Evolutionary conservation across 306 rosid species (phyloP).

Genomic region (Lithocarpus polystachyus): DNA sequence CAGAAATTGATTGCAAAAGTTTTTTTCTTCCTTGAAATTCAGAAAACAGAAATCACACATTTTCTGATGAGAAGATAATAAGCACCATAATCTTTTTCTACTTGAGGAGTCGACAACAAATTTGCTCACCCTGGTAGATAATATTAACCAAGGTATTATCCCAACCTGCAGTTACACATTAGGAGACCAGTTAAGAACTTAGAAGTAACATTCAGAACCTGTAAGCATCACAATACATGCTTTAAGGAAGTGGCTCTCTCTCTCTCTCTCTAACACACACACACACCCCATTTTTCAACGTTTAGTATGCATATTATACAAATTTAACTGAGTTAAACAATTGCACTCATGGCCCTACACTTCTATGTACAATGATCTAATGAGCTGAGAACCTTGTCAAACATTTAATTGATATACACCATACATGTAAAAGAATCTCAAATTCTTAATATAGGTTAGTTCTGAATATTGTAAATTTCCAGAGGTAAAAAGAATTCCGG

Average conservation of each 20-base stretch:
- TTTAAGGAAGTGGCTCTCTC: no score
- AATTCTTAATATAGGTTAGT: neutral
- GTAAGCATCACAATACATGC: neutral
- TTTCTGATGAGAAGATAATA: conserved; percentile 12
- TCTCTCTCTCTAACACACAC: no score
- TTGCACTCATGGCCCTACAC: neutral
- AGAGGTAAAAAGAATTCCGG: neutral
- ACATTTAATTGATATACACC: neutral
- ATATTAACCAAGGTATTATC: conserved; percentile 79
- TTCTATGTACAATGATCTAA: neutral
- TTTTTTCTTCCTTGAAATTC: neutral
- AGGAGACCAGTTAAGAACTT: neutral
- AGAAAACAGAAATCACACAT: conserved; percentile 1
- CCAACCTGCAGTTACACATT: conserved; percentile 66
- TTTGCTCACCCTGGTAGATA: conserved; percentile 74
- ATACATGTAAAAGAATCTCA: neutral
- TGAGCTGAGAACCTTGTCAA: neutral
- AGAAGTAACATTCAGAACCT: neutral
- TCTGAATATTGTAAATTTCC: neutral
- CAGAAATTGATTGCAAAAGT: neutral
- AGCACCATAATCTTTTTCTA: conserved; percentile 30
- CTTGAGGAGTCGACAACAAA: conserved; percentile 44
- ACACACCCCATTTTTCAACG: neutral
- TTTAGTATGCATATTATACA: neutral
- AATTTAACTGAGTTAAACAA: neutral